phyloP scores from a whole-genome alignment of 1,284 basidiomycete genomes.

The Cerioporus squamosus region DNA sequence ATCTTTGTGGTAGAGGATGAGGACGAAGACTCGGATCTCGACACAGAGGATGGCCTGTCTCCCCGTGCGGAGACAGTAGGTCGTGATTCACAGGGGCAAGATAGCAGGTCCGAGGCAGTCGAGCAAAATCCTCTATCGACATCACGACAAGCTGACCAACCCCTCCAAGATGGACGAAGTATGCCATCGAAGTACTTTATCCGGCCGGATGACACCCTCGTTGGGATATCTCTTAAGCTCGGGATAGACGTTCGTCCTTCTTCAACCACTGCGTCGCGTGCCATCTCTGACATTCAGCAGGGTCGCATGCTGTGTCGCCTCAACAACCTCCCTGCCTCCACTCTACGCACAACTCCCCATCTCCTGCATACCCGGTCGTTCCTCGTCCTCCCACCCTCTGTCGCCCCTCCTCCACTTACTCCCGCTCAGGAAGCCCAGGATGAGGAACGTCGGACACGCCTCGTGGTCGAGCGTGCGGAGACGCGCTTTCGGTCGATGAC shows the following conservation, averaged over 20 bases:
- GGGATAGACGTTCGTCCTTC: conserved; percentile 57
- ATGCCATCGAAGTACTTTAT: conserved; percentile 54
- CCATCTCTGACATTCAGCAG: conserved; percentile 35
- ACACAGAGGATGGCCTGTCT: conserved; percentile 11
- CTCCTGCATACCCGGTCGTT: conserved; percentile 70
- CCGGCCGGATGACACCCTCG: conserved; percentile 62
- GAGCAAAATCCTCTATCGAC: too few species aligned
- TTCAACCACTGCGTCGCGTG: too few species aligned
- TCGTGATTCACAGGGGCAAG: too few species aligned
- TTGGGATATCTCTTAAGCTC: conserved; percentile 67
- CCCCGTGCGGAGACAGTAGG: neutral
- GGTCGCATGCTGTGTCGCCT: conserved; percentile 61
- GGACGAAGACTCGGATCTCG: conserved; percentile 24
- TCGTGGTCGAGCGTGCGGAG: conserved; percentile 57
- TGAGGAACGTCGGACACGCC: conserved; percentile 43
- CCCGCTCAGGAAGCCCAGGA: conserved; percentile 30
- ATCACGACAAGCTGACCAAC: too few species aligned
- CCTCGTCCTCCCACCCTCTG: conserved; percentile 54
- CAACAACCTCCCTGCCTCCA: conserved; percentile 68
- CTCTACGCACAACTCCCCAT: conserved; percentile 72
- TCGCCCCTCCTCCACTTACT: conserved; percentile 17
- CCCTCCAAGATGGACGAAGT: too few species aligned
- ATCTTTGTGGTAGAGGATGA: conserved; percentile 68
- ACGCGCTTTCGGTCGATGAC: conserved; percentile 65
- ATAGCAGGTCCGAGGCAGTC: too few species aligned